Evolutionary conservation across 805 yeast genomes (phyloP).

Genomic region (Wickerhamiella kazuoi): DNA sequence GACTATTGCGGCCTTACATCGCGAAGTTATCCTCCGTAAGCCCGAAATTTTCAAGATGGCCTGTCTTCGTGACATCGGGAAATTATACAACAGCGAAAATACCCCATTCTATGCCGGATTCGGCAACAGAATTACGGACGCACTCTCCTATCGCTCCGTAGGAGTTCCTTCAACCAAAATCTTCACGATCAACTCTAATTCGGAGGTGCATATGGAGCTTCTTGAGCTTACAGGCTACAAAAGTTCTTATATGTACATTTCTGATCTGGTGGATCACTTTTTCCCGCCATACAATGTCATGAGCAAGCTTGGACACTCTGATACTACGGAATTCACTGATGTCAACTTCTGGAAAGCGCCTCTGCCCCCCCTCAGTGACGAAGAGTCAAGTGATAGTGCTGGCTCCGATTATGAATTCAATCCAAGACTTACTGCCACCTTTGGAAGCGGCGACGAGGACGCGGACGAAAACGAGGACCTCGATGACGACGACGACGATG

Average conservation of each 20-base stretch:
- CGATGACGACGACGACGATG: slow-evolving; percentile 19
- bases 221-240: slow-evolving; percentile 84
- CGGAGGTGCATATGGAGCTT: slow-evolving; percentile 94
- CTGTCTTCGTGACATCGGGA: slow-evolving; percentile 69
- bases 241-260: slow-evolving; percentile 72
- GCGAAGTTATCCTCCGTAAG: slow-evolving; percentile 84
- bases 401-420: slow-evolving; percentile 7
- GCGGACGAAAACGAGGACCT: slow-evolving; percentile 17
- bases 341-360: slow-evolving; percentile 89
- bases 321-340: slow-evolving; percentile 46
- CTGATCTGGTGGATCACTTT: slow-evolving; percentile 90
- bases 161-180: slow-evolving; percentile 87
- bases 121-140: slow-evolving; percentile 93
- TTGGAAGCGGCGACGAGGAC: slow-evolving; percentile 12
- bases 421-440: slow-evolving; percentile 7
- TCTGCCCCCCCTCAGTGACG: slow-evolving; percentile 29
- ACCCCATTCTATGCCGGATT: slow-evolving; percentile 96
- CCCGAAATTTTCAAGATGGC: slow-evolving; percentile 99
- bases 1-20: slow-evolving; percentile 80
- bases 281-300: slow-evolving; percentile 60
- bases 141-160: slow-evolving; percentile 81
- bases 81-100: slow-evolving; percentile 37
- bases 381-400: slow-evolving; percentile 8
- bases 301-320: slow-evolving; percentile 19
- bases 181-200: slow-evolving; percentile 88